Evolutionary conservation across 2,329 filamentous ascomycete species (phyloP), one percentile per base, ranked within the genome.

Genomic region (Epichloe sibirici): DNA sequence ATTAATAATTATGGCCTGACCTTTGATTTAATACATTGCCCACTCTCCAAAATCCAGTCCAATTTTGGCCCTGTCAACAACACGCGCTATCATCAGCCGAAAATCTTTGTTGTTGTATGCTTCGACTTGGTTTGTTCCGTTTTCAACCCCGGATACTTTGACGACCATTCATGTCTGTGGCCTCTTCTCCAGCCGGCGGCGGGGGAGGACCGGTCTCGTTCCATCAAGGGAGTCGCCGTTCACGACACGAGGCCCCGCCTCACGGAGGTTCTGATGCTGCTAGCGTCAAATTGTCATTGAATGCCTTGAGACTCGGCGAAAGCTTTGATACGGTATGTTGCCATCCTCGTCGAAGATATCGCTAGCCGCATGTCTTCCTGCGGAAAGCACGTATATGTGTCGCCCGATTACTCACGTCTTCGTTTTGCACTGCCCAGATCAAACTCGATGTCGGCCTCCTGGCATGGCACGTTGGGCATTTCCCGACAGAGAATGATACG

Each of bases 301-400:
- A 56, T 15, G 49, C 52, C 3, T 31, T 56, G 17, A 25, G 48
- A 11, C 45, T 56, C 3, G 43, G 54, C 21, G 54, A 56, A 40
- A 56, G 54, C 42, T 56, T 56, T 34, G 51, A 56, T 45, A 56
- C 54, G 17, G 54, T 54, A 54, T 21, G 51, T 51, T 15, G n/a
- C 38, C 8, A 21, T 6, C 13, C 8, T 35, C 25, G 1, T 31
- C 21, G 4, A 17, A n/a, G 12, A 23, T 8, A 12, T 21, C 23
- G 3, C 21, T 17, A 39, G 13, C 17, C 35, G 21, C 23, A 4
- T 11, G 28, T 31, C 28, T 31, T 31, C 8, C 28, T 9, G 28
- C 28, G 28, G 28, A 8, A 31, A 31, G 28, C 8, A 31, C 28
- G 28, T 4, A 9, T 4, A 3, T 23, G 23, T 31, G 28, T 31